Conservation (phyloP, 2,329 filamentous ascomycete species). For the Fusarium sp. region DNA sequence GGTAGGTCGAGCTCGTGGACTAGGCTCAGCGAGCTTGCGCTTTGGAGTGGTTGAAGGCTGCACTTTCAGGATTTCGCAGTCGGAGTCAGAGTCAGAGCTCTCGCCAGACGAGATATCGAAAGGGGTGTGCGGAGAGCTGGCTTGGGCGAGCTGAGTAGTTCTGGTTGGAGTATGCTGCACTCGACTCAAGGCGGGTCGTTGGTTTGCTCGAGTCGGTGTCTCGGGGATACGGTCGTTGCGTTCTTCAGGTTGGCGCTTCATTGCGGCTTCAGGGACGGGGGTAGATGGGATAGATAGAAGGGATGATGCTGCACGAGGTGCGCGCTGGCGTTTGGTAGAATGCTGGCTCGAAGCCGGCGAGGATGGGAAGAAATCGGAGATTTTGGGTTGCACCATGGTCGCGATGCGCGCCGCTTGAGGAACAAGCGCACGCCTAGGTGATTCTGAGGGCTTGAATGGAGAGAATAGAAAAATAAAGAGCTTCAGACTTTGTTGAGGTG, state of each 20-base stretch:
- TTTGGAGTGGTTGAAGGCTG: constrained; percentile 18
- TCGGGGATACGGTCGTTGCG: constrained; percentile 13
- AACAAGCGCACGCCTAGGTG: background rate
- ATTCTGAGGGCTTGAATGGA: background rate
- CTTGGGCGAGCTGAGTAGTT: constrained; percentile 6
- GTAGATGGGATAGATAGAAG: constrained; percentile 2
- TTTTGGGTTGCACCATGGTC: constrained; percentile 30
- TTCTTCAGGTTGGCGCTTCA: background rate
- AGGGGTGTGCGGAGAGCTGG: constrained; percentile 29
- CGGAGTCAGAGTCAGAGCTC: constrained; percentile 29
- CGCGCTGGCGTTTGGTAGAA: background rate
- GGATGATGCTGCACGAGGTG: constrained; percentile 1
- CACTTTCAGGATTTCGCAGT: constrained; percentile 27
- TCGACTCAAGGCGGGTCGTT: background rate
- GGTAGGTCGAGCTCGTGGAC: constrained; percentile 1
- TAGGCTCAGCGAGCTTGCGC: constrained; percentile 18
- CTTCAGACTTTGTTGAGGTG: background rate
- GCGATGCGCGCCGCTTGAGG: background rate
- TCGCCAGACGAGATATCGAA: constrained; percentile 38
- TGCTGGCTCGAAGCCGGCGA: constrained; percentile 2
- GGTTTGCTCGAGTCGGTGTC: constrained; percentile 10
- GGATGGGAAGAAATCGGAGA: constrained; percentile 26
- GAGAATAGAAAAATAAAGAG: background rate
- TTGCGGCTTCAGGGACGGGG: background rate
- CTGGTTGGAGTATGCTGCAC: constrained; percentile 7